Conservation (phyloP, 2,329 filamentous ascomycete genomes). For the Cadophora malorum region DNA sequence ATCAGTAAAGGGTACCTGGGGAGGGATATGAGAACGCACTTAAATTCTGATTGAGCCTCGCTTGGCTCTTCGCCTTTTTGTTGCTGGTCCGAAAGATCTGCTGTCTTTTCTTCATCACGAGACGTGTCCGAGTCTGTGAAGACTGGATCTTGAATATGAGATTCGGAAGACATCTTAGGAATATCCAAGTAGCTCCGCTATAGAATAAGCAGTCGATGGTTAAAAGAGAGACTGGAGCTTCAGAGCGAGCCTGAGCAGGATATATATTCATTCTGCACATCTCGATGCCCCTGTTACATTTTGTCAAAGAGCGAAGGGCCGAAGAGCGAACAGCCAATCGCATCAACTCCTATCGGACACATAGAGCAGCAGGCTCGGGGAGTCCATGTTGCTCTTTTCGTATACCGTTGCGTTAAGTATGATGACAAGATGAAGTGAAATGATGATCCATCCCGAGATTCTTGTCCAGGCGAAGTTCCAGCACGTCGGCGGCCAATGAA, state of each 20-base stretch:
- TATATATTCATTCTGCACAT: background rate
- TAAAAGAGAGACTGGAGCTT: background rate
- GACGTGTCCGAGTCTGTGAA: conserved; percentile 19
- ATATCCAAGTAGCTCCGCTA: background rate
- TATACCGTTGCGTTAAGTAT: background rate
- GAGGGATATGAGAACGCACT: conserved; percentile 14
- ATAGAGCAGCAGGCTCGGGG: background rate
- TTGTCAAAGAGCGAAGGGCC: background rate
- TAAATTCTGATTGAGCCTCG: conserved; percentile 19
- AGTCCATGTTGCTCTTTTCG: background rate
- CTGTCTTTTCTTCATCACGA: conserved; percentile 11
- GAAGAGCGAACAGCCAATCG: no score
- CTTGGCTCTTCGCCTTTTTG: background rate
- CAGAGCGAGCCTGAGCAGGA: background rate
- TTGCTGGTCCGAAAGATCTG: background rate
- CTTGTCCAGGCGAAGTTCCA: background rate
- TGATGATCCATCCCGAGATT: background rate
- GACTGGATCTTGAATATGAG: background rate
- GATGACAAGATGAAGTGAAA: background rate
- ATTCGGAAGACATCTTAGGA: background rate
- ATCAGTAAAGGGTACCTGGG: background rate
- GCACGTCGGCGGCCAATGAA: background rate
- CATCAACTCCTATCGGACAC: background rate
- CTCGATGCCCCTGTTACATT: background rate
- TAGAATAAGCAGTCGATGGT: background rate